Base-by-base conservation (phyloP, 768 basidiomycete species). In the Podaxis rugospora region DNA sequence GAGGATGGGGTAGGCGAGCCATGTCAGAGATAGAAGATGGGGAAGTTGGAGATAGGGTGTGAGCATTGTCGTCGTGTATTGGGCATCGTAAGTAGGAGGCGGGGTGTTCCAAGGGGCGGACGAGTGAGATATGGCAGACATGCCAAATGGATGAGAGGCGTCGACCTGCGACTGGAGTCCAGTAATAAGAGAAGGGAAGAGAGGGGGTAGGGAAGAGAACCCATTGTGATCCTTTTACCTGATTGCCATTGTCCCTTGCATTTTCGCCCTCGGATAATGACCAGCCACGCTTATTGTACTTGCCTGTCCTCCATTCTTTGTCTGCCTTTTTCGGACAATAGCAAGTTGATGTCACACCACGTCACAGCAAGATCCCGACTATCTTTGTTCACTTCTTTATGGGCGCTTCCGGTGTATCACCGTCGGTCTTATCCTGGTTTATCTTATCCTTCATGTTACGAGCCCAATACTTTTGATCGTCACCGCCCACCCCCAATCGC, bases 1-100 rank as follows among this genome's bases (percentile, higher is more conserved):
- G 44, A 96, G 76, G 28, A 97, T 87, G 35, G 93, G 93, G 65
- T 93, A 94, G 7, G 94, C 92, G 40, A 98, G 88, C 89, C 93
- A 92, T 69, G 91, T 83, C 11, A 96, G 83, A 23, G 93, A 93
- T 32, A 96, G 83, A 50, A 93, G 81, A 67, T 95, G 87, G 28
- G 86, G 80, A 37, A 95, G 88, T 65, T 86, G 81, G 52, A 98
- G 87, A 72, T 95, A 95, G 6, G 94, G 92, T 62, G 81, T 87
- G 60, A 95, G 85, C 21, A 75, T 70, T 4, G 78, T 71, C 52
- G 70, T 65, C 55, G 59, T 57, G 59, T 68, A 66, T 32, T 65
- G 74, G 76, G 79, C 69, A 77, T 83, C 84, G 76, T 87, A 85
- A 68, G 76, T 76, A 53, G 85, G 83, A 35, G 86, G 83, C 32